Evolutionary conservation across 768 basidiomycete species (phyloP).

Genomic region (Lactarius tabidus): DNA sequence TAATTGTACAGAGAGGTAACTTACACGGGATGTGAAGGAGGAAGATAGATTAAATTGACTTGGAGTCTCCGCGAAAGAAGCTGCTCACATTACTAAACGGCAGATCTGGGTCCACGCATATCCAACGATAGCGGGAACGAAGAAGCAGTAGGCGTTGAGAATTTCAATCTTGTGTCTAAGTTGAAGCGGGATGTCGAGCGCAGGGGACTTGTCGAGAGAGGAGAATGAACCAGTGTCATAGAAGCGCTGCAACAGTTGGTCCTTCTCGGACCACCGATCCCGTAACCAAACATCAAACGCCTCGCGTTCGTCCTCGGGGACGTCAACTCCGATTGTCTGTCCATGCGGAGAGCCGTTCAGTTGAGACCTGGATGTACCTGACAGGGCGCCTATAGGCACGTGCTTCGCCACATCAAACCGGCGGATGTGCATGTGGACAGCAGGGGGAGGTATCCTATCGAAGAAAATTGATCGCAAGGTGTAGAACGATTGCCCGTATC

Average conservation of each 20-base stretch:
- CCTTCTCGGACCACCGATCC: slow-evolving; percentile 81
- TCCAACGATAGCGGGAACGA: slow-evolving; percentile 51
- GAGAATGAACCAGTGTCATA: slow-evolving; percentile 49
- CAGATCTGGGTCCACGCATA: slow-evolving; percentile 40
- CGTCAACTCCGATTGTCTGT: slow-evolving; percentile 34
- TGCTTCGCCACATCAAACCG: slow-evolving; percentile 63
- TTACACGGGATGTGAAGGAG: neutral
- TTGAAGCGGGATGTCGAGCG: slow-evolving; percentile 55
- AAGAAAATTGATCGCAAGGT: slow-evolving; percentile 87
- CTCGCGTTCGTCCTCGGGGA: slow-evolving; percentile 34
- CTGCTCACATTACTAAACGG: neutral
- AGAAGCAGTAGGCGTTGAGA: slow-evolving; percentile 66
- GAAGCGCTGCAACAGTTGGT: slow-evolving; percentile 67
- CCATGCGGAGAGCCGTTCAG: slow-evolving; percentile 31
- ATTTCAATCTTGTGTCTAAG: slow-evolving; percentile 53
- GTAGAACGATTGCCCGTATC: slow-evolving; percentile 86
- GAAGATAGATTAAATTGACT: neutral
- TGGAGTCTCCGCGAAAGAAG: neutral
- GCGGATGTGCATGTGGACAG: slow-evolving; percentile 83
- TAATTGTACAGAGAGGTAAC: neutral
- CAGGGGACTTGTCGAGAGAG: slow-evolving; percentile 26
- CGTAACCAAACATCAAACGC: slow-evolving; percentile 82
- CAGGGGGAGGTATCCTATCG: slow-evolving; percentile 74
- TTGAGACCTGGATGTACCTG: slow-evolving; percentile 35
- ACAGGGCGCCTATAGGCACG: slow-evolving; percentile 66